phyloP scores from a whole-genome alignment of 1,284 basidiomycete species.

The Fomitopsis pinicola region DNA sequence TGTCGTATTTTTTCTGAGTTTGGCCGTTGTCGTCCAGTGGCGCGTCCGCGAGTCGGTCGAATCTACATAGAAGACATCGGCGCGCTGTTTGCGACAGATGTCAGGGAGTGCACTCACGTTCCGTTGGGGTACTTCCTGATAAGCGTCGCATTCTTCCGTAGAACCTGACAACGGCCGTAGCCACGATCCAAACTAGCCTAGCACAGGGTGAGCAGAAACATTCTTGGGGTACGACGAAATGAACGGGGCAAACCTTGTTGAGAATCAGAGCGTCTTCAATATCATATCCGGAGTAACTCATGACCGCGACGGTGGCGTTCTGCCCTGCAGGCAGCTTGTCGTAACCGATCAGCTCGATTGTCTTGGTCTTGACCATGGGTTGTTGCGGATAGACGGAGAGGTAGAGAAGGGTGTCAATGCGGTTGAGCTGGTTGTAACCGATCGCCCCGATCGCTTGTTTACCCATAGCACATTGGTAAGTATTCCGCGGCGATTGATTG shows the following conservation, averaged over 20 bases:
- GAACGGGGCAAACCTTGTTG: slow-evolving; percentile 64
- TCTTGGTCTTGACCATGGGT: slow-evolving; percentile 99
- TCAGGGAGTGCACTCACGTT: slow-evolving; percentile 61
- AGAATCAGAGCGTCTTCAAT: slow-evolving; percentile 98
- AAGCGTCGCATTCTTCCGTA: slow-evolving; percentile 93
- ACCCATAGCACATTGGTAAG: slow-evolving; percentile 99
- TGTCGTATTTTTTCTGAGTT: slow-evolving; percentile 81
- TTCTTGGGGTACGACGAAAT: neutral
- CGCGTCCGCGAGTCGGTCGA: slow-evolving; percentile 92
- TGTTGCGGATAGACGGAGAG: slow-evolving; percentile 99
- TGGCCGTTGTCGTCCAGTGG: slow-evolving; percentile 81
- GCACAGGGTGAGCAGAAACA: neutral
- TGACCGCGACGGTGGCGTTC: slow-evolving; percentile 98
- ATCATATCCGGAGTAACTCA: slow-evolving; percentile 99
- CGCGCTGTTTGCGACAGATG: neutral
- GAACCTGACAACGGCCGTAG: slow-evolving; percentile 95
- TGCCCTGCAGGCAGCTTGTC: slow-evolving; percentile 97
- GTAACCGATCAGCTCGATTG: slow-evolving; percentile 96
- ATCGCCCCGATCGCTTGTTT: slow-evolving; percentile 99
- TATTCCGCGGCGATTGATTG: slow-evolving; percentile 98
- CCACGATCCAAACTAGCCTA: slow-evolving; percentile 94
- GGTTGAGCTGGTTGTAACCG: slow-evolving; percentile 95
- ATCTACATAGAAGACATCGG: slow-evolving; percentile 38
- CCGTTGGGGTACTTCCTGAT: slow-evolving; percentile 97
- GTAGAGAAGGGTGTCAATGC: slow-evolving; percentile 98